Evolutionary conservation across 805 yeast genomes (phyloP), one percentile per base, ranked within the genome.

Genomic region (Kodamaea neixiangensis): DNA sequence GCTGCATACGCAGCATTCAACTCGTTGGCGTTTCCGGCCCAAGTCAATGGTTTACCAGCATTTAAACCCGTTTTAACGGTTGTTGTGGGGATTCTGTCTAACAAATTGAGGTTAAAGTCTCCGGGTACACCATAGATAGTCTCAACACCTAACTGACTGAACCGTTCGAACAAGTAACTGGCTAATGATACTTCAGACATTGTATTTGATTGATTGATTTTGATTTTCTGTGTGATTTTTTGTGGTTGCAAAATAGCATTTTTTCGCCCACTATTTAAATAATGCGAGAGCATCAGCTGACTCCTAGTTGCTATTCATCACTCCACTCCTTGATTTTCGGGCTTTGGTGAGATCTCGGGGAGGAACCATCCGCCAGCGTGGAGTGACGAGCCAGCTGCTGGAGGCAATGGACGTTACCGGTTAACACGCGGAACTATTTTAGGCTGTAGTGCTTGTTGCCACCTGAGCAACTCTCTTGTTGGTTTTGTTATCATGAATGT

Each of bases 21-120:
- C 53, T 68, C 71, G 62, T 68, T 68, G 58, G 68, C 65, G 57
- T 66, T 66, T 31, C 71, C 70, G 21, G 67, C 70, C 72, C 72
- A 68, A 48, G 81, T 54, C 62, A n/a, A 67, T 57, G 17, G 50
- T n/a, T n/a, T n/a, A n/a, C n/a, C n/a, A 48, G 7, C 50, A 46
- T 43, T 48, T 45, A n/a, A n/a, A 13, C 51, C 54, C 31, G 48
- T 48, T 7, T 42, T 49, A 17, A 63, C 64, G 19, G 60, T 58
- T 10, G 67, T 69, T 51, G 66, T 68, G 53, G 66, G 62, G 54
- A 68, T 56, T 52, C 65, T 66, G 59, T 68, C 72, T 44, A 68
- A 58, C 43, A 67, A 63, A 7, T 69, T 59, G 55, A 65, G 59
- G 63, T 65, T 67, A 60, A 65, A 67, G 60, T 66, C 71, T 29